phyloP scores from a whole-genome alignment of 2,329 filamentous ascomycete genomes.

The Fusarium aywerte region DNA sequence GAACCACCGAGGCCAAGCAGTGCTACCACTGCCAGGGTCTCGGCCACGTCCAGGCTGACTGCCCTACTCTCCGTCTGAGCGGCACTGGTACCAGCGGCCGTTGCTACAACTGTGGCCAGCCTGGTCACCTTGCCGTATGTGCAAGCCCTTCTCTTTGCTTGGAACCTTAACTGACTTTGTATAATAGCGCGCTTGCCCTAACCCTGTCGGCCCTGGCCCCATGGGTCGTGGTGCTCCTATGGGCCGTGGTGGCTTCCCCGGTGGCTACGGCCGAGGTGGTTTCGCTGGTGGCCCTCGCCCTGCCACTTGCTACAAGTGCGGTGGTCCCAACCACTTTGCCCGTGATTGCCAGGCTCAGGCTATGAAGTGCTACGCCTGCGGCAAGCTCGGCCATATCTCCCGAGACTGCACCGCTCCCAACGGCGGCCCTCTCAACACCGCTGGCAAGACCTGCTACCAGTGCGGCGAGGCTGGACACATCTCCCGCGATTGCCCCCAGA shows the following conservation, averaged over 20 bases:
- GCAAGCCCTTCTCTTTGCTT: not conserved
- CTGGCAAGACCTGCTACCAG: constrained; percentile 98
- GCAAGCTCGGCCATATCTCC: constrained; percentile 94
- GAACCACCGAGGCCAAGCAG: constrained; percentile 98
- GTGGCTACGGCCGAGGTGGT: constrained; percentile 75
- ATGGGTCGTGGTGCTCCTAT: constrained; percentile 74
- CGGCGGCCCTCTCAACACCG: constrained; percentile 92
- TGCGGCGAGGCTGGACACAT: constrained; percentile 97
- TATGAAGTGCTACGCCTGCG: constrained; percentile 98
- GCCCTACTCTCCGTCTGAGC: constrained; percentile 92
- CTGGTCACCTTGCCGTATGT: constrained; percentile 89
- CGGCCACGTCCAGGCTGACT: constrained; percentile 98
- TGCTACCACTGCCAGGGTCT: constrained; percentile 99
- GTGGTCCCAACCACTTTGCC: constrained; percentile 95
- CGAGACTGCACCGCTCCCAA: constrained; percentile 96
- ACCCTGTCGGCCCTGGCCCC: constrained; percentile 66
- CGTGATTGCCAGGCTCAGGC: constrained; percentile 98
- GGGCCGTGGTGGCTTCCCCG: constrained; percentile 75
- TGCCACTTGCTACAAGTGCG: constrained; percentile 79
- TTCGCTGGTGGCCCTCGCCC: constrained; percentile 76
- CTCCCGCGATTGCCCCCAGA: constrained; percentile 90
- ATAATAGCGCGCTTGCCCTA: constrained; percentile 81
- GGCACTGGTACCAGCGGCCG: constrained; percentile 83
- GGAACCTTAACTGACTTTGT: constrained; percentile 28
- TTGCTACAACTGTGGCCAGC: constrained; percentile 96